Evolutionary conservation across 139 green algal genomes (phyloP).

Genomic region (Coelastrella sp.): DNA sequence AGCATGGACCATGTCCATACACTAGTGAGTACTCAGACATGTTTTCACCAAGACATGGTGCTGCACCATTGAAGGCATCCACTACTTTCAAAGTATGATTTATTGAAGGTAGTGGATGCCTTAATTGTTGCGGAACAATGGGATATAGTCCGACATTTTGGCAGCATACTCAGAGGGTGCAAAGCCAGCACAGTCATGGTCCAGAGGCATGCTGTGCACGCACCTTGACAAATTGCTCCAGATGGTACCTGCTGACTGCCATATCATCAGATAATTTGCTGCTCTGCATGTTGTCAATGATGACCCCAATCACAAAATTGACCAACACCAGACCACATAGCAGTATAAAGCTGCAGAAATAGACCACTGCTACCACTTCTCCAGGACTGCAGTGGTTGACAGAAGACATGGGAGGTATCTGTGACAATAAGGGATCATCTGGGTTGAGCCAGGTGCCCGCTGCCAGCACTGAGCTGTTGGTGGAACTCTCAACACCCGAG

Average conservation of each 20-base stretch:
- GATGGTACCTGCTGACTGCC: slow-evolving; percentile 46
- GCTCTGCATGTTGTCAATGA: slow-evolving; percentile 74
- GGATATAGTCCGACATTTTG: no score
- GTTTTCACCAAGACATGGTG: no score
- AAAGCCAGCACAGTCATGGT: background rate
- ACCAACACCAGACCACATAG: slow-evolving; percentile 79
- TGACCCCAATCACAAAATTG: slow-evolving; percentile 81
- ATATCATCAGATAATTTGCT: slow-evolving; percentile 52
- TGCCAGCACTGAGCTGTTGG: background rate
- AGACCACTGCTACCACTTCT: slow-evolving; percentile 60
- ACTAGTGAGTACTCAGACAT: no score
- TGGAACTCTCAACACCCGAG: background rate
- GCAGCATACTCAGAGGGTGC: no score
- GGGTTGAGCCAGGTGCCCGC: slow-evolving; percentile 57
- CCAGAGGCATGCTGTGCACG: background rate
- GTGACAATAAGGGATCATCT: slow-evolving; percentile 31
- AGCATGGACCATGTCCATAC: no score
- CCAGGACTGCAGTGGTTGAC: slow-evolving; percentile 56
- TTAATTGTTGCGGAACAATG: no score
- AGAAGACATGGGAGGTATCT: slow-evolving; percentile 4
- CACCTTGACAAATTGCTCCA: slow-evolving; percentile 52
- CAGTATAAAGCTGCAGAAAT: slow-evolving; percentile 79
- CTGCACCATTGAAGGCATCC: no score
- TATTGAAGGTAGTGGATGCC: no score
- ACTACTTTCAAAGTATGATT: no score